A percentile compares a stretch with the other conserved stretches of the same genome.
Evolutionary conservation across 192 early-diverging fungal species (phyloP).

Genomic region (Entomortierella parvispora): DNA sequence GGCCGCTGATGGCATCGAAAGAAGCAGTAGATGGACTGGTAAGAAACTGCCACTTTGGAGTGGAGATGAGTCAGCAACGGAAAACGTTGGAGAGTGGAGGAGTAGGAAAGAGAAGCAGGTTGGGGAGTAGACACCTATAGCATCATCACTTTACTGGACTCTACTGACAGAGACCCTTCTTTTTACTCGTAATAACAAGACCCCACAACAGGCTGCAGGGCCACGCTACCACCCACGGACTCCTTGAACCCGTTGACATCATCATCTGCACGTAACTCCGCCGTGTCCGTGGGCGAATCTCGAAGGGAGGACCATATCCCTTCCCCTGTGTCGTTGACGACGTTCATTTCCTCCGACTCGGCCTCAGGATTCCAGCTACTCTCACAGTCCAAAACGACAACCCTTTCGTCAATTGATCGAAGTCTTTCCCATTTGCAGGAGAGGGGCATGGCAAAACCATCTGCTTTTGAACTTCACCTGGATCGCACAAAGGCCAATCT

Average conservation of each 20-base stretch:
- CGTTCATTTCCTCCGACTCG: neutral
- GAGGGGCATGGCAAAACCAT: neutral
- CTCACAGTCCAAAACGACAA: too few species aligned
- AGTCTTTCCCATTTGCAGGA: too few species aligned
- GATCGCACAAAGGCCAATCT: conserved; percentile 16
- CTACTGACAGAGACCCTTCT: too few species aligned
- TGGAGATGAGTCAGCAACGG: neutral
- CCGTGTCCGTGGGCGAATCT: conserved; percentile 11
- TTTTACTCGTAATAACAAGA: too few species aligned
- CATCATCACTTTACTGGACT: too few species aligned
- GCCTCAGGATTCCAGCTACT: too few species aligned
- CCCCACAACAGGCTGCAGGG: neutral
- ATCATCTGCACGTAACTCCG: conserved; percentile 4
- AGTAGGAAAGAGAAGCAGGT: too few species aligned
- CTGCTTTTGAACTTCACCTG: conserved; percentile 19
- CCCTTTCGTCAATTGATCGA: too few species aligned
- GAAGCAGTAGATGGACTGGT: neutral
- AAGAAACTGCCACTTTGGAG: neutral
- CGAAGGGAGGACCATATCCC: too few species aligned
- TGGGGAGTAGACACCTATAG: too few species aligned
- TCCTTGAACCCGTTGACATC: neutral
- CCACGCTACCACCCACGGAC: neutral
- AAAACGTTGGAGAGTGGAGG: too few species aligned
- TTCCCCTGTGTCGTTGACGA: neutral
- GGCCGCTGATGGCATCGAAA: neutral